Evolutionary conservation across 139 green algal species (phyloP), one percentile per base, ranked within the genome.

Genomic region (Closterium sp.): DNA sequence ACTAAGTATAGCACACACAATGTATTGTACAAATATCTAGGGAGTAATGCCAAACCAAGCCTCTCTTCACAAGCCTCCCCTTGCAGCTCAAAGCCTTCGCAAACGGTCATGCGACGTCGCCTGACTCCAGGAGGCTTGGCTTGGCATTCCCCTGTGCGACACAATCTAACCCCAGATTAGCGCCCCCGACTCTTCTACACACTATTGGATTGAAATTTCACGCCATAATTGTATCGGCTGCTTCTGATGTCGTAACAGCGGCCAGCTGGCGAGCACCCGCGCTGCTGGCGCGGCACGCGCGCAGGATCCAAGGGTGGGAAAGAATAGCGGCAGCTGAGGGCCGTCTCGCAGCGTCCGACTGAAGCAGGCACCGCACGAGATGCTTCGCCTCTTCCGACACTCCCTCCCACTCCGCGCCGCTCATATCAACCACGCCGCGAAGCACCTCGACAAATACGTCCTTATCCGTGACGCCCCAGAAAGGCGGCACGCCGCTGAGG

Each of bases 401-500:
- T 22, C 92, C 93, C n/a, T 96, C 95, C 97, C 97, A 98, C 10
- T 96, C 96, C 29, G 96, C 94, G 34, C 70, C 95, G 38, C 45
- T 89, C 31, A 97, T 96, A 95, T 98, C 97, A 32, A 97, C 73
- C 5, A 92, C 88, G 38, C 96, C 96, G 31, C 27, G 95, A 30
- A 98, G 94, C 62, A 98, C 96, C 22, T 86, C 86, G 62, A 96
- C 95, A 86, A 98, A 98, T 89, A 98, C 97, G 89, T 96, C 94
- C 94, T 98, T 95, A 94, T 98, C 97, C 7, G 96, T 97, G 42
- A 7, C 62, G 5, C 97, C 97, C 94, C 97, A 98, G 95, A 99
- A 99, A 22, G 97, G 97, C 31, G 97, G 97, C 89, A 96, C 96
- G 28, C 98, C 98, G 70, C 94, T 96, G 70, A 99, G 96, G 62